These are phyloP conservation scores for Paramarasmius palmivorus DNA, from an alignment of 1,284 basidiomycete species.

Conservation along the genomic window DNA sequence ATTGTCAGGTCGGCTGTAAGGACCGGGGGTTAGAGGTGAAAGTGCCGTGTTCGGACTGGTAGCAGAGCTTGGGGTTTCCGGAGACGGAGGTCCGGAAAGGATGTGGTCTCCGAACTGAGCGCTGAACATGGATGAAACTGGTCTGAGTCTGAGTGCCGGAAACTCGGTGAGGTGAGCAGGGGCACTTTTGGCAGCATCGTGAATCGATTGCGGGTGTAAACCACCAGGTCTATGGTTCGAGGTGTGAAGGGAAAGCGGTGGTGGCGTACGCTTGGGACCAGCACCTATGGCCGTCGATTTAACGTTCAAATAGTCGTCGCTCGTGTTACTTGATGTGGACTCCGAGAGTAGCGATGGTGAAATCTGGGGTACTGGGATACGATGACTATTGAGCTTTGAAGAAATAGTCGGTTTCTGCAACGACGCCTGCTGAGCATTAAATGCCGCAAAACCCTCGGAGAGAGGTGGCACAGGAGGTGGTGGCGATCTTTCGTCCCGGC, in stretches of 20 bases:
- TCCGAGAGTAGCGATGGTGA: conserved; percentile 25
- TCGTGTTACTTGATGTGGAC: neutral
- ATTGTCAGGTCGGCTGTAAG: conserved; percentile 27
- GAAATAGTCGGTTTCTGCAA: conserved; percentile 22
- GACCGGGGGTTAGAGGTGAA: conserved; percentile 56
- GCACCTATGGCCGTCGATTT: conserved; percentile 6
- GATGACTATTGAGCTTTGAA: conserved; percentile 28
- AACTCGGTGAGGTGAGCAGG: conserved; percentile 65
- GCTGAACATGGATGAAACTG: conserved; percentile 75
- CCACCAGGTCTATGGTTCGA: conserved; percentile 18
- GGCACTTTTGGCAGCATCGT: conserved; percentile 52
- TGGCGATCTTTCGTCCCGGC: conserved; percentile 42
- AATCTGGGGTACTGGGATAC: conserved; percentile 46
- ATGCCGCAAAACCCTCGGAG: conserved; percentile 36
- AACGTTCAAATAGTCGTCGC: conserved; percentile 5
- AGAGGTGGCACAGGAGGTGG: conserved; percentile 59
- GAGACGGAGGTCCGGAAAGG: conserved; percentile 40
- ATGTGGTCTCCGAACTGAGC: conserved; percentile 68
- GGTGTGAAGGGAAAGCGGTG: conserved; percentile 45
- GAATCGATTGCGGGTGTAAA: conserved; percentile 8
- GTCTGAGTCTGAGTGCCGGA: conserved; percentile 66
- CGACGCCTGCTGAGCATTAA: conserved; percentile 25
- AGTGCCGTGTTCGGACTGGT: conserved; percentile 42
- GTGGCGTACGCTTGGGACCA: conserved; percentile 37
- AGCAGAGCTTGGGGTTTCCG: conserved; percentile 46